Percentiles rank a stretch among this genome's conserved stretches.
These are phyloP conservation scores for Debaryomycetaceae sp. DNA, from an alignment of 1,139 yeast genomes.

Conservation along the genomic window DNA sequence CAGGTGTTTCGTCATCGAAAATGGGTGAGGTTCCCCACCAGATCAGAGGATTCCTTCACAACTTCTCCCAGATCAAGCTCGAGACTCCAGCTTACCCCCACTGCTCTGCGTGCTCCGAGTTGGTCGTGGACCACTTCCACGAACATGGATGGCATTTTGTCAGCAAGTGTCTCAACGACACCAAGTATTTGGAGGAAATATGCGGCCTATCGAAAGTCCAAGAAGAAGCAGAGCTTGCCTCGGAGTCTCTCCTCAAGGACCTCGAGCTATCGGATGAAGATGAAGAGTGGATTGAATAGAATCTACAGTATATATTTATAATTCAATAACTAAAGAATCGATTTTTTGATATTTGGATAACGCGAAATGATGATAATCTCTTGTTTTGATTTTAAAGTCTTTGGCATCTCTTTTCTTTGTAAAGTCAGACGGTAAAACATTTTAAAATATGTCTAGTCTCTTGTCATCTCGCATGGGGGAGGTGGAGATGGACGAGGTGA, in stretches of 20 bases:
- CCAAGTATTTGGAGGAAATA: conserved; percentile 64
- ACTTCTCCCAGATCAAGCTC: conserved; percentile 60
- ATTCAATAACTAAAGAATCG: background rate
- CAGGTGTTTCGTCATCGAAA: conserved; percentile 39
- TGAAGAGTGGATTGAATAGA: conserved; percentile 20
- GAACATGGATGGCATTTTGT: conserved; percentile 79
- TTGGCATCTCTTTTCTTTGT: background rate
- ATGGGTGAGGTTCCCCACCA: conserved; percentile 86
- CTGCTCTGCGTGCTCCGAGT: conserved; percentile 82
- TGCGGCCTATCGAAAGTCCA: conserved; percentile 78
- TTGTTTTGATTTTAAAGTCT: conserved; percentile 2
- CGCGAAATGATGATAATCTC: background rate
- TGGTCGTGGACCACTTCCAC: conserved; percentile 50
- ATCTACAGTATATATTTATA: conserved; percentile 1
- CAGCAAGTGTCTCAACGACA: conserved; percentile 59
- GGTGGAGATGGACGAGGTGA: conserved; percentile 13
- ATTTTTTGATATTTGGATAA: background rate
- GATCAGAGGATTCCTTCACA: conserved; percentile 74
- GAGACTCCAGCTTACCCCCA: conserved; percentile 67
- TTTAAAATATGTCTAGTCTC: conserved; percentile 10
- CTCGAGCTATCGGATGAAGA: conserved; percentile 40
- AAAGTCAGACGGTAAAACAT: background rate
- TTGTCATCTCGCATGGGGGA: conserved; percentile 10
- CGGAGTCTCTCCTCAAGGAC: conserved; percentile 34
- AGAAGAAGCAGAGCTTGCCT: conserved; percentile 65